Evolutionary conservation across 1,284 basidiomycete genomes (phyloP), one percentile per base, ranked within the genome.

Genomic region (Ganoderma boninense): DNA sequence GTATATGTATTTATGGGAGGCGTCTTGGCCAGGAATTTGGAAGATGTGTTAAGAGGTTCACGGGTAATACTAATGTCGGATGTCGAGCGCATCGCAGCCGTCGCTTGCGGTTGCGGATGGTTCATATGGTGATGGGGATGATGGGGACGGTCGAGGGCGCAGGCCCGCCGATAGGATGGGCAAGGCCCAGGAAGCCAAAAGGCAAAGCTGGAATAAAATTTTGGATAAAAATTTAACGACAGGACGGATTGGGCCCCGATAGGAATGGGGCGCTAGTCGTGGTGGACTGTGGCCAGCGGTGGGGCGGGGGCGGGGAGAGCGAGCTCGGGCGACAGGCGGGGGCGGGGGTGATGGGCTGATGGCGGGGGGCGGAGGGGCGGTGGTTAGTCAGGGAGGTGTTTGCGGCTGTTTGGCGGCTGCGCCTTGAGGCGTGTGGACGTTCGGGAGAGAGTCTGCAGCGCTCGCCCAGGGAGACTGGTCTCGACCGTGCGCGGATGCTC

Each of bases 361-460:
- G n/a, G n/a, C n/a, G n/a, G n/a, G n/a, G n/a, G 61, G 52, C 26
- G 42, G 57, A 59, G 26, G 32, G 29, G 26, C 43, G 56, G 64
- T 69, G 65, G 69, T 66, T 69, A 69, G 63, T 66, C 66, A 63
- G 69, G 69, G 32, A 64, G 61, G 54, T 68, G 62, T 68, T 68
- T 68, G 67, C 26, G 62, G 14, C 35, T 68, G 67, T 68, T 68
- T 68, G 43, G 38, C 5, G 18, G 32, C 18, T 64, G 56, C 62
- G 62, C 43, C 56, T 59, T 52, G 49, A 52, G 67, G 67, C 52
- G 54, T 63, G 60, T 56, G 62, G 46, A 38, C 20, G 57, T 59
- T 32, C 14, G 20, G 10, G 16, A 6, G 20, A 16, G 35, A 6
- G 35, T 10, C 3, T 13, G 29, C 26, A 35, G 29, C 18, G 32